Evolutionary conservation across 1,284 basidiomycete species (phyloP), one percentile per base, ranked within the genome.

Genomic region (Paramarasmius palmivorus): DNA sequence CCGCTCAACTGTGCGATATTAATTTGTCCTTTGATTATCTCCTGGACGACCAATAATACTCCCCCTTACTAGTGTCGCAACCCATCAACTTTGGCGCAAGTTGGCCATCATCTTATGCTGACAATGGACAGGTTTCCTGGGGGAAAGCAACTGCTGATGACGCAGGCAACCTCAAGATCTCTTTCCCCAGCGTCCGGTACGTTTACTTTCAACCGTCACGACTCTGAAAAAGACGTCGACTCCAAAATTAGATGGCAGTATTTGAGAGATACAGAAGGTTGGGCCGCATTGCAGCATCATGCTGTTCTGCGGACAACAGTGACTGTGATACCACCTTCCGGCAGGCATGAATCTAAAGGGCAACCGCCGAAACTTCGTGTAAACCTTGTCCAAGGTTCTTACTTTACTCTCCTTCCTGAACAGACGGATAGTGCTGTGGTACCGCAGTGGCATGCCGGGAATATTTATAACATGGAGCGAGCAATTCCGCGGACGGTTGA

Each of bases 231-330:
- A n/a, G 7, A 51, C 49, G 10, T 55, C n/a, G 29, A 42, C 52
- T 19, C 20, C 38, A 52, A 46, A 53, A 44, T 9, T 45, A 84
- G 89, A 50, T 93, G 90, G 90, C 64, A 75, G 26, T 70, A 73
- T 47, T 73, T 93, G 45, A 82, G 88, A 17, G 72, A 76, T 36
- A 84, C 83, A 1, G 85, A 91, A 68, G 91, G 90, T n/a, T 92
- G 90, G 90, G 86, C 89, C 17, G 85, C 80, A 14, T 67, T 92
- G 23, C 90, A 93, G 63, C 86, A 92, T 61, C 81, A 90, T 61
- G 77, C 79, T 17, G 68, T 91, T 17, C 72, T 92, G n/a, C 79
- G 76, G 35, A 79, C 84, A 1, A 79, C 75, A 1, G 58, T 93
- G 9, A 84, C 77, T 0, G 58, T 92, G 25, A 64, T 71, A 47